A percentile compares a stretch with the other conserved stretches of the same genome.
Evolutionary conservation across 2,329 filamentous ascomycete species (phyloP).

Genomic region (Trichoderma citrinoviride): DNA sequence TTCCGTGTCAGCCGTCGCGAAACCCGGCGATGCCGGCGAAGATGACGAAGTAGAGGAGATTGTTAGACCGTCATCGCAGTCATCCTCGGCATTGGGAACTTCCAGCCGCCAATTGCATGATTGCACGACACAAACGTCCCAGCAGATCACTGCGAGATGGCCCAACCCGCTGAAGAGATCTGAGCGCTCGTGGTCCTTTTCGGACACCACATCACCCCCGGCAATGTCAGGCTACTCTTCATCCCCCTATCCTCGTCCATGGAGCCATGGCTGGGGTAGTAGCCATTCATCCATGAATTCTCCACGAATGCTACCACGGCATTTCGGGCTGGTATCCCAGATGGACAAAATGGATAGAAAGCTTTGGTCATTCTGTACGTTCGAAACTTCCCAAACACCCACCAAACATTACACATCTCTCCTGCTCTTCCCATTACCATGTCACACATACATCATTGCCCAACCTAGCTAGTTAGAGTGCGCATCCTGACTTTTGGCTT

Average conservation of each 20-base stretch:
- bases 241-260: background rate
- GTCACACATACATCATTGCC: background rate
- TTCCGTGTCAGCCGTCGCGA: background rate
- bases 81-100: background rate
- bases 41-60: background rate
- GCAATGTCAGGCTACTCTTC: background rate
- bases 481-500: background rate
- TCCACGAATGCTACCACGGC: slow-evolving; percentile 28
- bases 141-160: background rate
- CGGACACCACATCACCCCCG: background rate
- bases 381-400: background rate
- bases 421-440: background rate
- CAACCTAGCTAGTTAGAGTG: background rate
- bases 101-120: background rate
- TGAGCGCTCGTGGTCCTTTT: background rate
- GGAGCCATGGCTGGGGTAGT: background rate
- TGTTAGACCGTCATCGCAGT: background rate
- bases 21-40: background rate
- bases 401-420: background rate
- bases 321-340: slow-evolving; percentile 34
- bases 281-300: background rate
- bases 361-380: slow-evolving; percentile 39
- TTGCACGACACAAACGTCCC: background rate
- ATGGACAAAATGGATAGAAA: slow-evolving; percentile 37
- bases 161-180: background rate